Conservation (phyloP, 495 filamentous ascomycete species). For the Lasiosphaeria ovina region DNA sequence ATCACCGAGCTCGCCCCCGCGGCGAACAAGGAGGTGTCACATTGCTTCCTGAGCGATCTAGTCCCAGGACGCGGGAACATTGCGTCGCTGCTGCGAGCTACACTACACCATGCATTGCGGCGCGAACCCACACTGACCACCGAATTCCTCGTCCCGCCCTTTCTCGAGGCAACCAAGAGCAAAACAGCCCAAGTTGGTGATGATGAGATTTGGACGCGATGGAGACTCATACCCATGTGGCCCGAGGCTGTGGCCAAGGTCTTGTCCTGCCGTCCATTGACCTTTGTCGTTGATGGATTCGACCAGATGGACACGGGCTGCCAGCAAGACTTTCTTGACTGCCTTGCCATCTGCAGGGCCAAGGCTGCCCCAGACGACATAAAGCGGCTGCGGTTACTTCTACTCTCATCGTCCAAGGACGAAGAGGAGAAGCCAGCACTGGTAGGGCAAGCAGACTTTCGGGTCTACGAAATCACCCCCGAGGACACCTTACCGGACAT, state of each 20-base stretch:
- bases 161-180: not conserved
- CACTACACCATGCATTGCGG: conserved; percentile 13
- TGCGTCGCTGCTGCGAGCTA: conserved; percentile 8
- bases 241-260: conserved; percentile 3
- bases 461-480: no score
- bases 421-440: not conserved
- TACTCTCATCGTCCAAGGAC: not conserved
- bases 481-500: no score
- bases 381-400: not conserved
- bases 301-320: conserved; percentile 1
- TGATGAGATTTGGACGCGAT: conserved; percentile 6
- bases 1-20: conserved; percentile 15
- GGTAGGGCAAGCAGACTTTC: no score
- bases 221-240: not conserved
- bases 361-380: not conserved
- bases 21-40: conserved; percentile 7
- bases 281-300: conserved; percentile 7
- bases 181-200: not conserved
- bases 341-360: not conserved
- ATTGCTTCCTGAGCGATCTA: conserved; percentile 16
- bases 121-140: conserved; percentile 2
- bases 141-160: not conserved
- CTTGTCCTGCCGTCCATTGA: not conserved
- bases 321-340: conserved; percentile 2
- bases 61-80: conserved; percentile 10